Evolutionary conservation across 257 asterid genomes (phyloP), one percentile per base, ranked within the genome.

Genomic region (Primulina huaijiensis): DNA sequence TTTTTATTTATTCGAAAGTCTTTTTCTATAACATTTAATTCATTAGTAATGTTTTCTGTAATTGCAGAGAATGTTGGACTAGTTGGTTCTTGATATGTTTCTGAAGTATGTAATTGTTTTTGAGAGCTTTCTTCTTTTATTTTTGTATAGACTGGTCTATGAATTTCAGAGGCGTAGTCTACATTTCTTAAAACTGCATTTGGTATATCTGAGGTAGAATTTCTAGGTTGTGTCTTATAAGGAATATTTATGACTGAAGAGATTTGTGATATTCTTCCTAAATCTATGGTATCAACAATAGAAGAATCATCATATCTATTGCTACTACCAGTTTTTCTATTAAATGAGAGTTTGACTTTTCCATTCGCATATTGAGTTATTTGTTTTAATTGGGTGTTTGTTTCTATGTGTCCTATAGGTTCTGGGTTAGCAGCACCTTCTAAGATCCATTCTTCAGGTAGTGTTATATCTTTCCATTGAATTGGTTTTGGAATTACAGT

Each of bases 231-330:
- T 3, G 33, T 55, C 7, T 35, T 7, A 35, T 35, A 35, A 1
- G 68, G 59, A 40, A 23, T 70, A 17, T 25, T 40, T 10, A 70
- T 59, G 0, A 70, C 29, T 2, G 67, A 70, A 12, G 74, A 20
- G 1, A 70, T 21, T 59, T 70, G 60, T 0, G 43, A 60, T 14
- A 70, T 43, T 70, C 67, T 59, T 25, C 60, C 46, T 60, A 70
- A 17, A 60, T 59, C 60, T 6, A 70, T 14, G 2, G 67, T 70
- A 1, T 70, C 29, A 0, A 1, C 0, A 14, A 17, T 12, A 17
- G 8, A 63, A 17, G 5, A 31, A 2, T 33, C 67, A 31, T 16
- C 33, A 33, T 1, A 63, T 5, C 6, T 6, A 11, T 7, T 6
- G 16, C 31, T 34, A 34, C 12, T 16, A 31, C 23, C 2, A 35